phyloP scores from a whole-genome alignment of 129 eudicot genomes.

The Flaveria linearis region DNA sequence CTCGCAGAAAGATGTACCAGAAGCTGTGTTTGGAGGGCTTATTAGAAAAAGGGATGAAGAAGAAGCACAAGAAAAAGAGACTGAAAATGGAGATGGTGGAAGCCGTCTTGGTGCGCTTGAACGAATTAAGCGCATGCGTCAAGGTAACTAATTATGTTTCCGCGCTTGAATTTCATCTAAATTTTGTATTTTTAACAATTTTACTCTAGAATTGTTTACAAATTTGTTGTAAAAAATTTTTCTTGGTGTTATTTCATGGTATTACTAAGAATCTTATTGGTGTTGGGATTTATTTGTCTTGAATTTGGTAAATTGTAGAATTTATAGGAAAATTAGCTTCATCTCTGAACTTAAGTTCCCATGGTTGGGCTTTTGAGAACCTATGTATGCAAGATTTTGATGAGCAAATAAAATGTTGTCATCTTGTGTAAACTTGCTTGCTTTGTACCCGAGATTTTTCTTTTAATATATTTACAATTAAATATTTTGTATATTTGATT shows the following conservation, averaged over 20 bases:
- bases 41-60: slow-evolving; percentile 53
- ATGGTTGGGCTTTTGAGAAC: neutral
- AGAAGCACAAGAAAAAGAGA: slow-evolving; percentile 27
- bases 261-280: slow-evolving; percentile 16
- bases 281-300: slow-evolving; percentile 17
- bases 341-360: neutral
- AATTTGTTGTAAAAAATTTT: slow-evolving; percentile 25
- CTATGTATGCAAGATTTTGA: neutral
- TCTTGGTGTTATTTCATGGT: neutral
- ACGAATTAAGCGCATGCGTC: slow-evolving; percentile 68
- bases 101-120: slow-evolving; percentile 74
- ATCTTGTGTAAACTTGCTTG: too few species aligned
- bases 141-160: slow-evolving; percentile 37
- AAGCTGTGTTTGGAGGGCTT: slow-evolving; percentile 78
- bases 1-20: slow-evolving; percentile 74
- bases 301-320: neutral
- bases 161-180: neutral
- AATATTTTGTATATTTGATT: too few species aligned
- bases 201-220: slow-evolving; percentile 22
- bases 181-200: slow-evolving; percentile 14
- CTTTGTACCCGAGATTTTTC: too few species aligned
- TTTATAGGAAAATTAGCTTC: neutral
- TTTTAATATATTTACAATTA: too few species aligned
- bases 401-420: too few species aligned
- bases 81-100: slow-evolving; percentile 43